Evolutionary conservation across 768 basidiomycete species (phyloP).

Genomic region (Suillus decipiens): DNA sequence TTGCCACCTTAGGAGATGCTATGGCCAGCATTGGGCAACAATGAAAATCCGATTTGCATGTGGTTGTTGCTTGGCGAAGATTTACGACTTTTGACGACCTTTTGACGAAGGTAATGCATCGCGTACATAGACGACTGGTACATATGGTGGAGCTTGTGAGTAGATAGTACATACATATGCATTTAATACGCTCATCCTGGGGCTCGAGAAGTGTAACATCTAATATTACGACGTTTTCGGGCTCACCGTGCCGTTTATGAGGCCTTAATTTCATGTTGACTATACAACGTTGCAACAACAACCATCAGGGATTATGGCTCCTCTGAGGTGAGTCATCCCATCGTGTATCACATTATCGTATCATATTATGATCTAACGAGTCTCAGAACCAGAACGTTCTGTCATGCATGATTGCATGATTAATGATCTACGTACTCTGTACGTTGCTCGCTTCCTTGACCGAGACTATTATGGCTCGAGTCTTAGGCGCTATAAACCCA

Average conservation of each 20-base stretch:
- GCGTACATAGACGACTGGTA: background rate
- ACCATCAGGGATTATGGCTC: background rate
- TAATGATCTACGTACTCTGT: background rate
- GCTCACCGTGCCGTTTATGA: no score
- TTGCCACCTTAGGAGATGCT: slow-evolving; percentile 43
- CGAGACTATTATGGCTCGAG: background rate
- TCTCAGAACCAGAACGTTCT: background rate
- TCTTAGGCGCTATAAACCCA: background rate
- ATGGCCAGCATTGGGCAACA: slow-evolving; percentile 39
- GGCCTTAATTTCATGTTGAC: no score
- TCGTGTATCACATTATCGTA: background rate
- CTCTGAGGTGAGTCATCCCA: background rate
- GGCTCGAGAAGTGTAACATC: background rate
- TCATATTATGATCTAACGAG: background rate
- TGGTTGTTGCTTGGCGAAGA: background rate
- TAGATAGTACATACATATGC: background rate
- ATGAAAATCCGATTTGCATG: background rate
- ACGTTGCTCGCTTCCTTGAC: background rate
- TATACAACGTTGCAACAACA: no score
- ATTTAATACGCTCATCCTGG: background rate
- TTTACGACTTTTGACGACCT: slow-evolving; percentile 6
- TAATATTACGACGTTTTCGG: background rate
- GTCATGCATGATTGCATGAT: background rate
- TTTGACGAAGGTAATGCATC: background rate
- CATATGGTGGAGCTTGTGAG: background rate